Evolutionary conservation across 2,329 filamentous ascomycete species (phyloP).

Genomic region (Fusarium sp.): DNA sequence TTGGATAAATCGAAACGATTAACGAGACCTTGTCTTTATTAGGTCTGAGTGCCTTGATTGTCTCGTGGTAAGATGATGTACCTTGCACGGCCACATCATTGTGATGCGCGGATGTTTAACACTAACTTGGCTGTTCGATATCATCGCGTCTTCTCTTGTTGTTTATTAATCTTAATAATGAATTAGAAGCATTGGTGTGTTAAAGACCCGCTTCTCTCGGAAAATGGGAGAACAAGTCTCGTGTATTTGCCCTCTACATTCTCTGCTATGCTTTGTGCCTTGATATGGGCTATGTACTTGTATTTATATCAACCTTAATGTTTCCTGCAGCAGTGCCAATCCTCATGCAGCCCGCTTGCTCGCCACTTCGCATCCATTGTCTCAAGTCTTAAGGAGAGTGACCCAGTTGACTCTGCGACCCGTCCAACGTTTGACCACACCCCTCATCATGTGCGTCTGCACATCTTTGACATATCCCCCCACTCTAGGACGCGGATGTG

Average conservation of each 20-base stretch:
- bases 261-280: background rate
- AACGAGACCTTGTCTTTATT: background rate
- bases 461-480: background rate
- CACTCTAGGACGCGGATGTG: slow-evolving; percentile 11
- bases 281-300: background rate
- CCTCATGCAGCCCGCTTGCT: background rate
- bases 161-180: background rate
- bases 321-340: background rate
- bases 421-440: background rate
- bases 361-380: background rate
- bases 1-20: background rate
- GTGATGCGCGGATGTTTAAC: background rate
- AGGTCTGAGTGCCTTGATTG: background rate
- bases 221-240: background rate
- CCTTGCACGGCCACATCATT: background rate
- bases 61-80: background rate
- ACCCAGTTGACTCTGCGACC: background rate
- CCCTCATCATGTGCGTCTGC: no score
- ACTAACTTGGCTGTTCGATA: background rate
- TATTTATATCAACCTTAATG: background rate
- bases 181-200: background rate
- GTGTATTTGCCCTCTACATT: background rate
- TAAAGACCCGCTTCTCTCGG: background rate
- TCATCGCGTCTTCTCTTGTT: background rate
- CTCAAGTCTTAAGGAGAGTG: background rate